These are phyloP conservation scores for Ensete ventricosum DNA, from an alignment of 176 grass and related monocot genomes.

Conservation along the genomic window DNA sequence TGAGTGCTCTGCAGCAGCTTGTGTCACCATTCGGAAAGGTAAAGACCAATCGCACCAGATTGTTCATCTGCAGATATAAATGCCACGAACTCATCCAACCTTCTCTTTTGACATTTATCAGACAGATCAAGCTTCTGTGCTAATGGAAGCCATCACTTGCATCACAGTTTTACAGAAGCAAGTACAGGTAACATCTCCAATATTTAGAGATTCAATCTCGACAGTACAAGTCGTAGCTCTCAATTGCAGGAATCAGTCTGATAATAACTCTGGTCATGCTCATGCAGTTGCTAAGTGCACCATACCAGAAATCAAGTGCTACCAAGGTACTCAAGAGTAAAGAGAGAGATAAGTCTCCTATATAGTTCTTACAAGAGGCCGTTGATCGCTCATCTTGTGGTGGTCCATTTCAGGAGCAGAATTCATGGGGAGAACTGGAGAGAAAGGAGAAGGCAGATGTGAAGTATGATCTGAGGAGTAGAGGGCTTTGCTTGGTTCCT, in stretches of 20 bases:
- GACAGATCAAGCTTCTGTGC: conserved; percentile 17
- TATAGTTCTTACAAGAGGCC: no score
- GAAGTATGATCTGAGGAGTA: background rate
- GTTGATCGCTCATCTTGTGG: background rate
- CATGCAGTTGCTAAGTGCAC: conserved; percentile 8
- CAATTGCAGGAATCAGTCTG: no score
- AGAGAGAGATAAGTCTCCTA: background rate
- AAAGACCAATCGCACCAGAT: background rate
- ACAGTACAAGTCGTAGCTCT: no score
- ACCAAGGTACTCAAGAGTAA: background rate
- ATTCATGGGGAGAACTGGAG: background rate
- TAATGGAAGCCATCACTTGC: conserved; percentile 12
- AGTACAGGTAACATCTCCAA: conserved; percentile 4
- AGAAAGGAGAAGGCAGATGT: background rate
- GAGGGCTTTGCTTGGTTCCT: conserved; percentile 16
- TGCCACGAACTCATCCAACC: background rate
- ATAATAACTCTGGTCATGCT: background rate
- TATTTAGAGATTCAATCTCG: background rate
- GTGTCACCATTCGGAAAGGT: conserved; percentile 29
- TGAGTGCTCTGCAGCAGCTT: conserved; percentile 18
- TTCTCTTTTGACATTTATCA: background rate
- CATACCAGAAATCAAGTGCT: background rate
- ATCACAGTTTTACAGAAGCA: conserved; percentile 19
- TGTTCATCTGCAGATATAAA: background rate
- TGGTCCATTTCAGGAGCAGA: background rate